phyloP scores from a whole-genome alignment of 2,329 filamentous ascomycete genomes.

The Cyanodermella asteris region DNA sequence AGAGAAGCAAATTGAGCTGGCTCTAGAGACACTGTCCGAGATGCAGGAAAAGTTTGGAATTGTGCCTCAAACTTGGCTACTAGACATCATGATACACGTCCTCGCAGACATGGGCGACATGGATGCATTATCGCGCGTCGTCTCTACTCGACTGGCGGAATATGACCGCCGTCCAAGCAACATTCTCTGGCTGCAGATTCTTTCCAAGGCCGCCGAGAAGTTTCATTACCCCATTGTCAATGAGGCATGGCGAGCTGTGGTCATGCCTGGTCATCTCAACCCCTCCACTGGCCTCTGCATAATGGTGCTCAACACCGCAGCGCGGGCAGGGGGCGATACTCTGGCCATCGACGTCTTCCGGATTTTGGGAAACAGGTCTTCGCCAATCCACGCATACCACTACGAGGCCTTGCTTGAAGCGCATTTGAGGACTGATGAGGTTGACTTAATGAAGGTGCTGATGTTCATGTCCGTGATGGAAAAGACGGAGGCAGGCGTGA shows the following conservation, averaged over 20 bases:
- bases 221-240: conserved; percentile 41
- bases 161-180: conserved; percentile 21
- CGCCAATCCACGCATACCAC: conserved; percentile 39
- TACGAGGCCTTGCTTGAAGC: conserved; percentile 61
- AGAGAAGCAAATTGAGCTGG: conserved; percentile 65
- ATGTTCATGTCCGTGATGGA: conserved; percentile 55
- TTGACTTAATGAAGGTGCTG: conserved; percentile 40
- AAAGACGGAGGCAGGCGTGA: conserved; percentile 35
- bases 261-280: conserved; percentile 35
- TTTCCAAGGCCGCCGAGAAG: conserved; percentile 50
- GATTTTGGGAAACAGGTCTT: conserved; percentile 35
- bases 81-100: conserved; percentile 53
- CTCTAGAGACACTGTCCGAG: conserved; percentile 44
- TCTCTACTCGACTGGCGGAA: conserved; percentile 21
- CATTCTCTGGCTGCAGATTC: conserved; percentile 44
- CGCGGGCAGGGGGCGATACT: conserved; percentile 41
- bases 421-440: conserved; percentile 38
- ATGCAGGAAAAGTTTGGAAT: conserved; percentile 38
- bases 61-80: conserved; percentile 47
- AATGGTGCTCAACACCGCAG: conserved; percentile 50
- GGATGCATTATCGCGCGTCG: conserved; percentile 51
- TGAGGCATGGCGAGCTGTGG: conserved; percentile 49
- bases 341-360: conserved; percentile 53
- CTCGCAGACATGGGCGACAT: conserved; percentile 52
- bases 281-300: conserved; percentile 43